phyloP scores from a whole-genome alignment of 106 monocot species.

The Apostasia shenzhenica region DNA sequence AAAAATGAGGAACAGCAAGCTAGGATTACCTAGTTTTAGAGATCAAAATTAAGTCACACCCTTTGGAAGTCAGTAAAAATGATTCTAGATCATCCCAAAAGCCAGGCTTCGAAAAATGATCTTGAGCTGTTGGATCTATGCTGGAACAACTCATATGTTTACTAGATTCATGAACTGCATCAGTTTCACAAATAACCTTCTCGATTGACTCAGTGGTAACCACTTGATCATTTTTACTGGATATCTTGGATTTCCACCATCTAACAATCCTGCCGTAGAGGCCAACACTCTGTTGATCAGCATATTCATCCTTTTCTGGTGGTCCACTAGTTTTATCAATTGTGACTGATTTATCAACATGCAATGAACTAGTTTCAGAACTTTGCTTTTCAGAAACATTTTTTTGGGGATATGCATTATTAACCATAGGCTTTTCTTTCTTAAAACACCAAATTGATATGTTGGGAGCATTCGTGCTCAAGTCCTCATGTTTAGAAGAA shows the following conservation, averaged over 20 bases:
- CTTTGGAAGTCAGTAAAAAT: constrained; percentile 49
- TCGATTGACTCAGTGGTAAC: constrained; percentile 5
- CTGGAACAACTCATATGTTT: background rate
- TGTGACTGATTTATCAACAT: constrained; percentile 1
- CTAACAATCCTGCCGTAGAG: constrained; percentile 26
- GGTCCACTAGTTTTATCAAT: constrained; percentile 4
- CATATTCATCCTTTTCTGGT: constrained; percentile 9
- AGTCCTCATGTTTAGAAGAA: constrained; percentile 7
- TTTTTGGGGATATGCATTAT: background rate
- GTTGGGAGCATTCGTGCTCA: background rate
- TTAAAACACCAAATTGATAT: background rate
- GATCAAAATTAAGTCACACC: constrained; percentile 46
- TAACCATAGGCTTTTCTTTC: constrained; percentile 11
- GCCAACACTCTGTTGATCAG: constrained; percentile 7
- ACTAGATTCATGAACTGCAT: constrained; percentile 5
- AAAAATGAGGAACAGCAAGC: background rate
- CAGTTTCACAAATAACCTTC: background rate
- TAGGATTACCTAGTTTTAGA: constrained; percentile 62
- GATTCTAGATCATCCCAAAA: constrained; percentile 72
- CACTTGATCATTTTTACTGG: constrained; percentile 8
- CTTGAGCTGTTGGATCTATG: constrained; percentile 23
- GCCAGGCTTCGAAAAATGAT: constrained; percentile 44
- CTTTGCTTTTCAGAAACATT: background rate
- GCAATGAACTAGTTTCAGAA: constrained; percentile 4
- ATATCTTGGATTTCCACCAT: constrained; percentile 32